These are phyloP conservation scores for Suillus americanus DNA, from an alignment of 768 basidiomycete genomes.

Conservation along the genomic window DNA sequence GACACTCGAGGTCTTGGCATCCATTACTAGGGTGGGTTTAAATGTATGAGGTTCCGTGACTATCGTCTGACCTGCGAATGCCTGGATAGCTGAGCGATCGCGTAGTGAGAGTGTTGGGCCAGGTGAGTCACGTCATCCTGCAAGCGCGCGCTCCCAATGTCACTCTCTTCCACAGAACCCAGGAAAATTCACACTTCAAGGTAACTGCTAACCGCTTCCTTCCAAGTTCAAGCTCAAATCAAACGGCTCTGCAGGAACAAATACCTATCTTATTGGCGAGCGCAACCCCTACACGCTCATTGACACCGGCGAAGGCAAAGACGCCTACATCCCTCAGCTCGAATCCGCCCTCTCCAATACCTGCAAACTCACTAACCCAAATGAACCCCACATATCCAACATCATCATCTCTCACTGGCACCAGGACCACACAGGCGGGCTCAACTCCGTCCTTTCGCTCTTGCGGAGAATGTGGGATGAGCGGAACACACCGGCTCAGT, in stretches of 20 bases:
- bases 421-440: slow-evolving; percentile 79
- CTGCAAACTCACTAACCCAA: slow-evolving; percentile 32
- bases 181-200: slow-evolving; percentile 86
- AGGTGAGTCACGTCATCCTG: slow-evolving; percentile 44
- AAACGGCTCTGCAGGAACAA: slow-evolving; percentile 60
- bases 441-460: slow-evolving; percentile 66
- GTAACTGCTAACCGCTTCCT: slow-evolving; percentile 31
- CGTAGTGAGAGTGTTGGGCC: slow-evolving; percentile 70
- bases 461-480: slow-evolving; percentile 63
- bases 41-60: not conserved
- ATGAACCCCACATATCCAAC: slow-evolving; percentile 70
- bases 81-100: slow-evolving; percentile 59
- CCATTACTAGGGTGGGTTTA: slow-evolving; percentile 50
- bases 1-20: slow-evolving; percentile 48
- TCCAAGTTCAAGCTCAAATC: not conserved
- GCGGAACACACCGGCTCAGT: slow-evolving; percentile 44
- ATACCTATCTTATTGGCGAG: slow-evolving; percentile 81
- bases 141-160: not conserved
- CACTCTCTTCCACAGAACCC: slow-evolving; percentile 59
- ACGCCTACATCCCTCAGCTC: slow-evolving; percentile 67
- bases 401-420: slow-evolving; percentile 94
- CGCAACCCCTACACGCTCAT: slow-evolving; percentile 73
- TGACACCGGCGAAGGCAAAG: slow-evolving; percentile 79
- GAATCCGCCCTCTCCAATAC: slow-evolving; percentile 53
- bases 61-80: slow-evolving; percentile 5